Base-by-base conservation (phyloP, 1,284 basidiomycete genomes). In the Xerocomus amazonicus region DNA sequence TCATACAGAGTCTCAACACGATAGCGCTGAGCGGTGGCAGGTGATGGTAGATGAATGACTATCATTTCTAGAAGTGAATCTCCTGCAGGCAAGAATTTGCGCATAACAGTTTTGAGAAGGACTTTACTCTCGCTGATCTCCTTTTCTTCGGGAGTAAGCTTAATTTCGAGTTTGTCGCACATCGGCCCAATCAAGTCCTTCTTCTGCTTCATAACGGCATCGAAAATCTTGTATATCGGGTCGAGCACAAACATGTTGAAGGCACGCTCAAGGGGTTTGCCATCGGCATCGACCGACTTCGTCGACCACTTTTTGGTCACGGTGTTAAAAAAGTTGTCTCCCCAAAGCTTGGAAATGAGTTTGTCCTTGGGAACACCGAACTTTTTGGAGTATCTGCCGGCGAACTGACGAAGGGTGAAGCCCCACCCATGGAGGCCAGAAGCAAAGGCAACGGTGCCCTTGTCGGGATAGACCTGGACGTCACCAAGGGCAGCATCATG, bases 341-440 rank as follows among this genome's bases (percentile, higher is more conserved):
- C 97, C 97, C 97, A 99, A 51, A 99, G 87, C 79, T 92, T 97
- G 64, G 71, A 67, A 90, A 99, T 97, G 84, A 99, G 93, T 83
- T 98, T 98, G 58, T 90, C 87, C 79, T 95, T 96, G 78, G 96
- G 92, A 43, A 98, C 95, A 86, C 95, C 95, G 69, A 99, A 99
- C 77, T 95, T 98, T 83, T 98, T 98, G 59, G 92, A 82, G 76
- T 99, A 99, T 56, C 96, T 90, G 63, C 70, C 70, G 57, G 97
- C 93, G 73, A 99, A 99, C 72, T 99, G 92, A 68, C 94, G 91
- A 69, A 99, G 92, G 58, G 95, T 96, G 83, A 99, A 99, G 55
- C 88, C 94, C 97, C 97, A 99, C 68, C 97, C 97, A 77, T 99
- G 97, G 57, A 99, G 90, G 84, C 97, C 97, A 60, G 96, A 98